Evolutionary conservation across 192 early-diverging fungal genomes (phyloP), one percentile per base, ranked within the genome.

Genomic region (Kickxella alabastrina): DNA sequence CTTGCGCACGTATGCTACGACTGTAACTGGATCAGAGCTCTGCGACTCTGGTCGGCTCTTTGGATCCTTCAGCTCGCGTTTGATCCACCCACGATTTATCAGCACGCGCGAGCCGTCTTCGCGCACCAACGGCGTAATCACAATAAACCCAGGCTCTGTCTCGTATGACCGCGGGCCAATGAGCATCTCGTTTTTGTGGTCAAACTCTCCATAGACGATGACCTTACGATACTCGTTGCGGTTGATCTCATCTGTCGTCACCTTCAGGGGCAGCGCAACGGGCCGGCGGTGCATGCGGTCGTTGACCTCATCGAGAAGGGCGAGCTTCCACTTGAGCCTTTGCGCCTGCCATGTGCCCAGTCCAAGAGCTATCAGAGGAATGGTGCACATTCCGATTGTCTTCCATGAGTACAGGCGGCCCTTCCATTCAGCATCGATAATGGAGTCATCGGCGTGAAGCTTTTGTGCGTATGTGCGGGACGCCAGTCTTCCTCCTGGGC

Each of bases 81-180:
- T 77, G 17, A 96, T 86, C 92, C 93, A 96, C 10, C 93, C 93
- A 27, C 93, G 83, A 60, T 90, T 87, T 13, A 96, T 82, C 29
- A 96, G 71, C 10, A 93, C 79, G 13, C 80, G 81, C 12, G 81
- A 80, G 45, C 87, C 85, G 51, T 86, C 81, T 28, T 82, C 73
- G 21, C 87, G 81, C 54, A 81, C 80, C 49, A 91, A 67, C 6
- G 91, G 91, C 10, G 91, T 89, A 3, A 91, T 79, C 0, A 89
- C 61, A 36, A 85, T 69, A 48, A 86, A 91, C 4, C 91, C 91
- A 1, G 75, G 79, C 39, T 83, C 77, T 38, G 83, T 84, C 52
- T 88, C 83, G 23, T 82, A 76, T 6, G 82, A 79, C 35, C 90
- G 71, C 1, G 85, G 90, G 0, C 93, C 93, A 15, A 93, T 65